Conservation (phyloP, 1,139 yeast species). For the Tardiomyces digboiensis region DNA sequence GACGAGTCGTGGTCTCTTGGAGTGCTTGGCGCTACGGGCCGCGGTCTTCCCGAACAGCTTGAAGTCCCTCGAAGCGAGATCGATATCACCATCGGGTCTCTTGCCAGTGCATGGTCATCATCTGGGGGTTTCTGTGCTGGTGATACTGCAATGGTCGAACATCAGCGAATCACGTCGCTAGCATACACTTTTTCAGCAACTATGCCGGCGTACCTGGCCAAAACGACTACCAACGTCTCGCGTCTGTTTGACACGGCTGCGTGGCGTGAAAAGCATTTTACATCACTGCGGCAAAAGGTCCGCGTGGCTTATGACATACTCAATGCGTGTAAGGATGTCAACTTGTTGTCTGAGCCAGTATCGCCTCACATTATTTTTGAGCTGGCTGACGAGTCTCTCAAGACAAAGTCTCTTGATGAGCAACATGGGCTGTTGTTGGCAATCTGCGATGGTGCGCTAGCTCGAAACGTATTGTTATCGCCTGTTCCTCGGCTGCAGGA, state of each 20-base stretch:
- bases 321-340: constrained; percentile 30
- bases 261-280: constrained; percentile 14
- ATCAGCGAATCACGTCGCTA: constrained; percentile 82
- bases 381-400: constrained; percentile 9
- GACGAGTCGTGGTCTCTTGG: constrained; percentile 90
- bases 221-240: constrained; percentile 41
- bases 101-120: constrained; percentile 77
- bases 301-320: constrained; percentile 31
- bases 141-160: constrained; percentile 71
- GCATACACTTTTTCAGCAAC: constrained; percentile 95
- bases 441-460: constrained; percentile 23
- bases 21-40: constrained; percentile 73
- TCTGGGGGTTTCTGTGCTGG: constrained; percentile 97
- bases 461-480: constrained; percentile 52
- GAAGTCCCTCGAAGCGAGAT: constrained; percentile 52
- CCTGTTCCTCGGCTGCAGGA: constrained; percentile 61
- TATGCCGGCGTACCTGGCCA: constrained; percentile 86
- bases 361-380: constrained; percentile 62
- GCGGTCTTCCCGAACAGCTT: constrained; percentile 72
- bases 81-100: constrained; percentile 79
- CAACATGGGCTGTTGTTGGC: too few relatives aligned
- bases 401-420: constrained; percentile 8
- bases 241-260: constrained; percentile 1
- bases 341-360: constrained; percentile 45
- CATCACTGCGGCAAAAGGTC: constrained; percentile 29